Conservation (phyloP, 805 yeast genomes). For the Sugiyamaella qingdaonensis region DNA sequence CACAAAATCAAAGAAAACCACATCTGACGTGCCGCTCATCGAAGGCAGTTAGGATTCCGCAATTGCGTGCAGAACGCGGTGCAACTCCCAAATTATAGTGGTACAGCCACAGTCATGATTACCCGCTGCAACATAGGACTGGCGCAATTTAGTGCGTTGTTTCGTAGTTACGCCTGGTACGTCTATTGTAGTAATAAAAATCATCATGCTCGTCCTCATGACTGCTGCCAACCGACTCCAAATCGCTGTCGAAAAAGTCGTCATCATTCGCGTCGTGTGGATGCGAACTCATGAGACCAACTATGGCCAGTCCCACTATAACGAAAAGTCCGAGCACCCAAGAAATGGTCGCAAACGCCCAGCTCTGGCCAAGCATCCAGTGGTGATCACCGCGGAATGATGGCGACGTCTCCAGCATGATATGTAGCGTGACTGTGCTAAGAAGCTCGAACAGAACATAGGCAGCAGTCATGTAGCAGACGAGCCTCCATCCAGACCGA, state of each 20-base stretch:
- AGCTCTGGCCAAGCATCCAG: conserved; percentile 25
- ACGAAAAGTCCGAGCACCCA: conserved; percentile 18
- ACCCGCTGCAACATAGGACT: not conserved
- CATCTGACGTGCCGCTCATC: no score
- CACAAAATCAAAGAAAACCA: no score
- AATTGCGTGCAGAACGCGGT: no score
- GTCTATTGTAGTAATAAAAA: conserved; percentile 18
- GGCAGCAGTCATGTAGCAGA: conserved; percentile 6
- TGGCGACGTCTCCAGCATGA: conserved; percentile 15
- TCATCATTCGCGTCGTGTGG: conserved; percentile 7
- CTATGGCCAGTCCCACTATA: conserved; percentile 19
- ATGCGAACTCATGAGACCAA: conserved; percentile 21
- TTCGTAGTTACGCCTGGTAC: conserved; percentile 12
- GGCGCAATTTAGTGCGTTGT: not conserved
- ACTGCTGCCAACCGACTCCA: conserved; percentile 18
- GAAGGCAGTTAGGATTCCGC: no score
- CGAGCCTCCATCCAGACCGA: conserved; percentile 18
- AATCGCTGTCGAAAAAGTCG: conserved; percentile 20
- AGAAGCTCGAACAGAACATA: conserved; percentile 9
- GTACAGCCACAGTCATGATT: no score
- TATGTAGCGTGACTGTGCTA: conserved; percentile 10
- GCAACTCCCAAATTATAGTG: no score
- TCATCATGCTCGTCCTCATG: conserved; percentile 18
- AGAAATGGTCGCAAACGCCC: conserved; percentile 20
- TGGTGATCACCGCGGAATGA: conserved; percentile 13